Evolutionary conservation across 2,329 filamentous ascomycete species (phyloP).

Genomic region (Aureobasidium pullulans): DNA sequence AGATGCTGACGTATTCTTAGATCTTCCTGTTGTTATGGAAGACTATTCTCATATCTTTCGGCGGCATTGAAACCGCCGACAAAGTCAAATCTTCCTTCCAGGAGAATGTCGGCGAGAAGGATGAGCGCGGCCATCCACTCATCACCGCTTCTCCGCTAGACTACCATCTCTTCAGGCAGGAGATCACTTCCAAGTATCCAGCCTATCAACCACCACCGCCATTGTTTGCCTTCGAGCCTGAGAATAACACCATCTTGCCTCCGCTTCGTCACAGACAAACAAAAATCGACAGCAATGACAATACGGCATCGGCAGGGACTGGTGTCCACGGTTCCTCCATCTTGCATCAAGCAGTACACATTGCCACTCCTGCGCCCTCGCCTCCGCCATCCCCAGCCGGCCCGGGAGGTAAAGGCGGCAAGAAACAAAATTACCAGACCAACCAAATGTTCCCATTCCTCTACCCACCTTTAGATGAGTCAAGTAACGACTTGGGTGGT

Average conservation of each 20-base stretch:
- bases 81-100: constrained; percentile 65
- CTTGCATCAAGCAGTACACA: constrained; percentile 91
- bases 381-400: constrained; percentile 86
- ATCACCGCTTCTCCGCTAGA: constrained; percentile 92
- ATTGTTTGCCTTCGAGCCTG: constrained; percentile 75
- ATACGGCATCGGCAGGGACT: constrained; percentile 35
- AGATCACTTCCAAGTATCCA: constrained; percentile 96
- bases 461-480: constrained; percentile 85
- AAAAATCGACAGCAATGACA: constrained; percentile 39
- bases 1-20: constrained; percentile 32
- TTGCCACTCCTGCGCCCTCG: constrained; percentile 94
- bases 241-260: constrained; percentile 85
- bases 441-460: constrained; percentile 98
- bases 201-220: constrained; percentile 86
- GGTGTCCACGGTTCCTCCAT: constrained; percentile 58
- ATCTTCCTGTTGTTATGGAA: constrained; percentile 89
- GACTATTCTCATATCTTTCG: constrained; percentile 76
- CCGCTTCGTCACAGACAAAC: constrained; percentile 64
- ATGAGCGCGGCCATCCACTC: constrained; percentile 59
- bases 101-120: constrained; percentile 43
- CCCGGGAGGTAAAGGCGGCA: constrained; percentile 78
- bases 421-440: constrained; percentile 99
- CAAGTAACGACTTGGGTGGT: constrained; percentile 82
- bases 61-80: constrained; percentile 65
- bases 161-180: constrained; percentile 92